Percentiles rank a stretch among this genome's conserved stretches.
Evolutionary conservation across 2,329 filamentous ascomycete species (phyloP).

Genomic region (Aspergillus pseudoglaucus): DNA sequence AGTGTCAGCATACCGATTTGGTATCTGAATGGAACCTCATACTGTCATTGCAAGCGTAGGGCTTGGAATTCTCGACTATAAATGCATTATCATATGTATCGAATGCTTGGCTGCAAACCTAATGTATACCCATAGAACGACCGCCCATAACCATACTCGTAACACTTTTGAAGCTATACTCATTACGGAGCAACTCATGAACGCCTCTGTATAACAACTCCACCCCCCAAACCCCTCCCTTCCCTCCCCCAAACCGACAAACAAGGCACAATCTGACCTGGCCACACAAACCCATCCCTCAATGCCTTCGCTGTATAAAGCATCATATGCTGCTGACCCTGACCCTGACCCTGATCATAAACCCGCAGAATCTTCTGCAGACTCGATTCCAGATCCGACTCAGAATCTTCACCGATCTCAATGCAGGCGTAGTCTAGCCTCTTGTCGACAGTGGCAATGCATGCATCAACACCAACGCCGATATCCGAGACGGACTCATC

Average conservation of each 20-base stretch:
- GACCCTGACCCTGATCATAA: slow-evolving; percentile 8
- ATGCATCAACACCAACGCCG: slow-evolving; percentile 2
- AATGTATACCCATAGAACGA: background rate
- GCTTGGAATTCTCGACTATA: too few relatives aligned
- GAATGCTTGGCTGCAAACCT: too few relatives aligned
- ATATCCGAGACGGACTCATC: too few relatives aligned
- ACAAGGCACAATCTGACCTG: slow-evolving; percentile 37
- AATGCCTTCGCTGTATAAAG: slow-evolving; percentile 31
- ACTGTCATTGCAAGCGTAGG: too few relatives aligned
- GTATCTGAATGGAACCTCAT: too few relatives aligned
- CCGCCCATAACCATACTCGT: too few relatives aligned
- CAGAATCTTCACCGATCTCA: slow-evolving; percentile 20
- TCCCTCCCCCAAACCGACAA: slow-evolving; percentile 33
- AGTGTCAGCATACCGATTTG: too few relatives aligned
- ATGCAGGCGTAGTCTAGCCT: slow-evolving; percentile 22
- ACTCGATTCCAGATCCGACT: slow-evolving; percentile 13
- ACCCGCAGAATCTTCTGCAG: slow-evolving; percentile 19
- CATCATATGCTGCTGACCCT: slow-evolving; percentile 20
- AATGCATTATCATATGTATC: too few relatives aligned
- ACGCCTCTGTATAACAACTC: slow-evolving; percentile 26
- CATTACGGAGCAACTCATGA: too few relatives aligned
- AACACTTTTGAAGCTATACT: too few relatives aligned
- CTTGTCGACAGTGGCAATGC: slow-evolving; percentile 16
- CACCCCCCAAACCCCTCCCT: slow-evolving; percentile 30
- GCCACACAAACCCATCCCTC: slow-evolving; percentile 12